Evolutionary conservation across 768 basidiomycete genomes (phyloP), one percentile per base, ranked within the genome.

Genomic region (Psilocybe cubensis): DNA sequence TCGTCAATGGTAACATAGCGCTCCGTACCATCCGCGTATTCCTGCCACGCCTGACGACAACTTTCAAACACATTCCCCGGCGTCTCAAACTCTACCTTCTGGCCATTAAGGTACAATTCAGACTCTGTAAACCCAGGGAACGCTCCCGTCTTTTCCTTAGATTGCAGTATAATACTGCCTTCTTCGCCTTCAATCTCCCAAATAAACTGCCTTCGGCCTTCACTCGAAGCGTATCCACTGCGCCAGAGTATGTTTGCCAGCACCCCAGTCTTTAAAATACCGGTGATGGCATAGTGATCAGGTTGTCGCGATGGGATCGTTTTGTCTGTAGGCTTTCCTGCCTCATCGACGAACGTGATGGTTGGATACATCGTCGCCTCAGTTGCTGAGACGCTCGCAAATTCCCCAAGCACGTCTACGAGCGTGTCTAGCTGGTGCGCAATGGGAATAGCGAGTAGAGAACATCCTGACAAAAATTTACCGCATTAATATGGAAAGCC

Each of bases 181-280:
- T 71, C 67, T 40, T 74, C 73, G 6, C 74, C 75, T 29, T 75
- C 71, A 29, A 76, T 75, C 48, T 66, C 62, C 74, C 74, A 76
- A 4, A 63, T 31, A 24, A 76, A 63, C 4, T 66, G 61, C 21
- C 56, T 63, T 28, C 71, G 57, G 3, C 70, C 72, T 4, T 58
- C 57, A 1, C 38, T 59, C 2, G 65, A 56, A 7, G 52, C 47
- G 31, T 67, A 61, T 9, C 70, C 73, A 0, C 54, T 56, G 14
- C 70, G 66, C 63, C 68, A 70, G 20, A 61, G 62, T 8, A 73
- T 56, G 29, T 62, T 71, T 18, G 65, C 67, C 1, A 74, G 35
- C 9, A 70, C 69, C 4, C 76, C 77, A 12, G 61, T 66, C 25
- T 62, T 57, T 24, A 77, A 63, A 6, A 63, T 41, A 4, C 75